phyloP scores from a whole-genome alignment of 306 rosid species.

The Corylus heterophylla region DNA sequence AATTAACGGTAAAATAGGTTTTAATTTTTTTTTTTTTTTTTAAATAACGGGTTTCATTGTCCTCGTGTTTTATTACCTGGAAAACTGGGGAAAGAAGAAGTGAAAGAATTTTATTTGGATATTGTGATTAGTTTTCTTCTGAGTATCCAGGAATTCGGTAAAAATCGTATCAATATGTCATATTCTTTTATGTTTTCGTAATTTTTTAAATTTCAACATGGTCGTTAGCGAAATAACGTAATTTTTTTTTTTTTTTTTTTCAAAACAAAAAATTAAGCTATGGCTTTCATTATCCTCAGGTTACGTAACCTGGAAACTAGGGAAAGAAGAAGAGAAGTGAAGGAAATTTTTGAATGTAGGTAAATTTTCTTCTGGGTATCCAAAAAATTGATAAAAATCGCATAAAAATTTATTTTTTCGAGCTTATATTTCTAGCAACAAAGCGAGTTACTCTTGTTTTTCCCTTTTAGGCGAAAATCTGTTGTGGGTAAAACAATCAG shows the following conservation, averaged over 20 bases:
- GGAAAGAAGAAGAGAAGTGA: background rate
- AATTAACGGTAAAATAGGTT: too few species aligned
- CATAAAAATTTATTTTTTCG: background rate
- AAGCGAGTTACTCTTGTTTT: background rate
- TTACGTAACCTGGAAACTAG: background rate
- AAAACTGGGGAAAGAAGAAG: conserved; percentile 11
- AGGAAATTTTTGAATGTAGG: background rate
- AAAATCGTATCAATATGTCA: background rate
- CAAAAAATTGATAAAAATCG: background rate
- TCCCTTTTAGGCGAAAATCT: background rate
- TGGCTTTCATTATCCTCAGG: background rate
- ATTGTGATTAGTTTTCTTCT: conserved; percentile 4
- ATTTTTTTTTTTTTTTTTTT: background rate
- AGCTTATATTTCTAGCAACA: background rate
- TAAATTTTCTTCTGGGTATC: background rate
- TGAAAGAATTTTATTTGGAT: background rate
- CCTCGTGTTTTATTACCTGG: conserved; percentile 22
- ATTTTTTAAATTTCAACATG: background rate
- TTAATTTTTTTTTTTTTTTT: background rate
- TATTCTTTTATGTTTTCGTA: background rate
- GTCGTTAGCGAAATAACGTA: background rate
- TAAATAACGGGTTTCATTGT: conserved; percentile 22
- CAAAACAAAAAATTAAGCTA: background rate
- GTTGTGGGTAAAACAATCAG: background rate
- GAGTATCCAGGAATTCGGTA: background rate